phyloP scores from a whole-genome alignment of 1,284 basidiomycete genomes.

The Phylloporus gajari region DNA sequence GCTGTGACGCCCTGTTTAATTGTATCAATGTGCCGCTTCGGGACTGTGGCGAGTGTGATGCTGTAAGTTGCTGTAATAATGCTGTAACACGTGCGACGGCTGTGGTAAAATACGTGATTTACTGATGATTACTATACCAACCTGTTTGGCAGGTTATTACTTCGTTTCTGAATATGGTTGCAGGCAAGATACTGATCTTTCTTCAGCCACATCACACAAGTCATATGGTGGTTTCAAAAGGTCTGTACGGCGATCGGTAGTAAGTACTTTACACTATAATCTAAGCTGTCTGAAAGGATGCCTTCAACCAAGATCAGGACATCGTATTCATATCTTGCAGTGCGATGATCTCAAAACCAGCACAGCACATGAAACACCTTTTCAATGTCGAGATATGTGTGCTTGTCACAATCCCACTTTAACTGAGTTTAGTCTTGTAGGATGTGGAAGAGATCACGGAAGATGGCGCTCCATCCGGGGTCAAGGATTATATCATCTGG shows the following conservation, averaged over 20 bases:
- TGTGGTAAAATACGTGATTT: too few relatives aligned
- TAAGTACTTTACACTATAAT: conserved; percentile 48
- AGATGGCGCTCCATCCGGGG: conserved; percentile 86
- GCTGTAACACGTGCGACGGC: too few relatives aligned
- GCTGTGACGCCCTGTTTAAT: too few relatives aligned
- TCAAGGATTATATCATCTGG: conserved; percentile 85
- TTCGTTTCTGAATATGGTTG: background rate
- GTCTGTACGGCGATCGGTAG: conserved; percentile 89
- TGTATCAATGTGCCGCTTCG: too few relatives aligned
- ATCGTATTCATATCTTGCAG: conserved; percentile 87
- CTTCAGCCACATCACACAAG: conserved; percentile 80
- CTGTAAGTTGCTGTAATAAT: too few relatives aligned
- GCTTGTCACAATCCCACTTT: background rate
- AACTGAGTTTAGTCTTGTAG: conserved; percentile 29
- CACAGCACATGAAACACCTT: conserved; percentile 77
- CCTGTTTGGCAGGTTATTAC: conserved; percentile 77
- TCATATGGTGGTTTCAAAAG: conserved; percentile 80
- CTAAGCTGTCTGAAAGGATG: background rate
- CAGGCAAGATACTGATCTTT: conserved; percentile 10
- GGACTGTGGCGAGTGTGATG: too few relatives aligned
- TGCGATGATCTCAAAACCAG: conserved; percentile 88
- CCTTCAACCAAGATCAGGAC: conserved; percentile 58
- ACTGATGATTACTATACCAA: conserved; percentile 72
- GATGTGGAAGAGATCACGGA: conserved; percentile 78
- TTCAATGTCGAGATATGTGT: conserved; percentile 69